Evolutionary conservation across 352 stramenopile species (phyloP), one percentile per base, ranked within the genome.

Genomic region (Phytophthora litchii): DNA sequence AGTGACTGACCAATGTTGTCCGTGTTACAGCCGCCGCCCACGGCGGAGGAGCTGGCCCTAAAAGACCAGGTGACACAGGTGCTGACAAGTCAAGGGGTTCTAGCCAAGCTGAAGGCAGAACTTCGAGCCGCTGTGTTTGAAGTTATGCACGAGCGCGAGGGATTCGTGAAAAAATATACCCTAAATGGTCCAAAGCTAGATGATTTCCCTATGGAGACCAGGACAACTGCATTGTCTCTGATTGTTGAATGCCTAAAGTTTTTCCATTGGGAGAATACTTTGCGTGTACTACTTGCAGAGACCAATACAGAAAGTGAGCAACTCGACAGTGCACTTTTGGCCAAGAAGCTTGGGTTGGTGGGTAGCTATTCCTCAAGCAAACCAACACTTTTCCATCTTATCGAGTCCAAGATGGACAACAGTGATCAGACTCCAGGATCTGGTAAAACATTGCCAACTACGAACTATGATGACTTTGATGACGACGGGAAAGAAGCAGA

Each of bases 41-140:
- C 71, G 8, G 54, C 57, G 5, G 83, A 91, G 17, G 75, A 91
- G 64, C 40, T 84, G 35, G 78, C 67, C 45, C 65, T 95, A 14
- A 90, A 91, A 63, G 60, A 85, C 8, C 74, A 85, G 21, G 74
- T 94, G 17, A 77, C 76, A 1, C 74, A 81, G 45, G 52, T 71
- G 34, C 69, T 92, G 4, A 69, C 75, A 53, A 73, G 34, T 16
- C 76, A 89, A 51, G 84, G 86, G n/a, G 73, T 94, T 12, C 52
- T 95, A 17, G 67, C 60, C 34, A 88, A 88, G 54, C 67, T 95
- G 53, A 92, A 91, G 76, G 86, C 86, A 1, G 75, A 95, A 54
- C 63, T 94, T 31, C 77, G 84, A 0, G 83, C 80, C 2, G 84
- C 83, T 1, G 81, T 93, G 9, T 92, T 92, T 54, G 72, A 89